Evolutionary conservation across 495 filamentous ascomycete species (phyloP), one percentile per base, ranked within the genome.

Genomic region (Hyaloscypha variabilis): DNA sequence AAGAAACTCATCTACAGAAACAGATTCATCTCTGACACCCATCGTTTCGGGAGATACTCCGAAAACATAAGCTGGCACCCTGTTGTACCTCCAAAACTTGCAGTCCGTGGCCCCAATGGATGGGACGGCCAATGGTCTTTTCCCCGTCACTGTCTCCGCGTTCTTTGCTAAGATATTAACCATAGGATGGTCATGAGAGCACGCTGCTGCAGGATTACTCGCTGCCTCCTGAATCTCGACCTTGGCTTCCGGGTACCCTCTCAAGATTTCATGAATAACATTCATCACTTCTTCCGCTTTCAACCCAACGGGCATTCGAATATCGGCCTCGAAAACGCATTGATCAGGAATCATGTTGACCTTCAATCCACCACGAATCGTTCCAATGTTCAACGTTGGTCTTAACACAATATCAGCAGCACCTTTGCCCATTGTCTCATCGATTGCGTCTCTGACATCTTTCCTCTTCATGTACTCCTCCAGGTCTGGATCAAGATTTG

Each of bases 41-140:
- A 66, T 66, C n/a, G 26, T 55, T 26, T 66, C 64, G 11, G 64
- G 64, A 55, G 36, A 53, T 14, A 66, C 64, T 2, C 64, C 64
- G 50, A 61, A 66, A 17, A 61, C 58, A 66, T 66, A 66, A 6
- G 51, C 64, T 0, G 58, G 64, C n/a, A 66, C 58, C 19, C 25
- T 34, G 11, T 66, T 54, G 26, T 66, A 66, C 31, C 64, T 34
- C 57, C 58, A 61, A 42, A 61, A 62, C 31, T 66, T 66, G 30
- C 64, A 66, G 24, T 66, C 58, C 23, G 64, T 66, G 46, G 58
- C 64, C 26, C 64, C 64, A 8, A 66, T 24, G 10, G 46, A 55
- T 6, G 64, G 64, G 46, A 66, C 62, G 14, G 64, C 64, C 8
- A 65, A 14, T 1, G 64, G 58, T 30, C 26, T 61, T 23, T 57